These are phyloP conservation scores for Dioscorea alata DNA, from an alignment of 106 monocot species.

Conservation along the genomic window DNA sequence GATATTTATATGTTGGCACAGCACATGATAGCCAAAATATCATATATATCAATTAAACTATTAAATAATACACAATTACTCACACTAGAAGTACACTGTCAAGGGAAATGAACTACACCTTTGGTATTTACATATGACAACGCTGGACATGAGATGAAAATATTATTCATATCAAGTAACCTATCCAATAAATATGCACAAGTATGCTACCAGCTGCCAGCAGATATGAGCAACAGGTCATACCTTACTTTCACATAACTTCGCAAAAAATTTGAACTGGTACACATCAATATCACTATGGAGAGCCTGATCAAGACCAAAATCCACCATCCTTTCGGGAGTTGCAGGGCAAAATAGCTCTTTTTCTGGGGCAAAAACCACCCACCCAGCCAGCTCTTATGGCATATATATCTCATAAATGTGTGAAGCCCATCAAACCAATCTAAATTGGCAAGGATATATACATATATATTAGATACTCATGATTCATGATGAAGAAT, in stretches of 20 bases:
- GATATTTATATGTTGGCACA: too few relatives aligned
- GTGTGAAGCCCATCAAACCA: slow-evolving; percentile 99
- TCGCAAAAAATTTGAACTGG: slow-evolving; percentile 94
- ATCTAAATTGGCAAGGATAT: slow-evolving; percentile 25
- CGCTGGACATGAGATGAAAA: too few relatives aligned
- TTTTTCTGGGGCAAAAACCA: slow-evolving; percentile 97
- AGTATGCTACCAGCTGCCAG: not conserved
- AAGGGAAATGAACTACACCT: too few relatives aligned
- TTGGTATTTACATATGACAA: too few relatives aligned
- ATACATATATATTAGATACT: too few relatives aligned
- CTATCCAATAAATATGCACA: not conserved
- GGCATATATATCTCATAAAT: slow-evolving; percentile 95
- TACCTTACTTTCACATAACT: slow-evolving; percentile 73
- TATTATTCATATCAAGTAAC: too few relatives aligned
- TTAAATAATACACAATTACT: too few relatives aligned
- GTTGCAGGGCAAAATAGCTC: slow-evolving; percentile 94
- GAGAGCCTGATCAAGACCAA: slow-evolving; percentile 98
- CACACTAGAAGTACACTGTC: too few relatives aligned
- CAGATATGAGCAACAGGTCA: not conserved
- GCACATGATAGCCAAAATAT: too few relatives aligned
- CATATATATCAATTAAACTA: too few relatives aligned
- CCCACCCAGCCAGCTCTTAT: slow-evolving; percentile 95
- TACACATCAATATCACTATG: slow-evolving; percentile 98
- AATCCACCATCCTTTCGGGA: slow-evolving; percentile 99
- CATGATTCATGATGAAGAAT: too few relatives aligned